Conservation (phyloP, 371 early-diverging fungal species). For the Mucor mucedo region DNA sequence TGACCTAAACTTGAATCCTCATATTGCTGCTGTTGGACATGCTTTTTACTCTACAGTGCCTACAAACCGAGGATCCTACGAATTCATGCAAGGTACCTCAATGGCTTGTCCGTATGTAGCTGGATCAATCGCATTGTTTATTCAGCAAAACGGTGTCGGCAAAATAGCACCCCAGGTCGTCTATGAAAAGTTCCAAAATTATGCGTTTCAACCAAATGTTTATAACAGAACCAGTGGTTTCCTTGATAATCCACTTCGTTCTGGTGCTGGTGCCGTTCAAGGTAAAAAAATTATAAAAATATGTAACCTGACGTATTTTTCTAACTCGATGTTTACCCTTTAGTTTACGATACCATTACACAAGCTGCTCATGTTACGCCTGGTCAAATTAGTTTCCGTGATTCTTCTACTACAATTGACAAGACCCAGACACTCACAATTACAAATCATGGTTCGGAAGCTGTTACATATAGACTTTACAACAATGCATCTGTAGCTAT, state of each 20-base stretch:
- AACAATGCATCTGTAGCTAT: conserved; percentile 40
- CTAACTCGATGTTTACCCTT: neutral
- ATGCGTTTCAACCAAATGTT: conserved; percentile 27
- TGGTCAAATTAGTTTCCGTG: conserved; percentile 66
- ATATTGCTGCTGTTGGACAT: conserved; percentile 70
- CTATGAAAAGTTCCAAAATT: conserved; percentile 50
- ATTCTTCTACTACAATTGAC: conserved; percentile 44
- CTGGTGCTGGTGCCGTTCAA: conserved; percentile 78
- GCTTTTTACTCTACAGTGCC: conserved; percentile 69
- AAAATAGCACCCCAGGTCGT: conserved; percentile 17
- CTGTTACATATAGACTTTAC: conserved; percentile 51
- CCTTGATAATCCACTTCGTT: conserved; percentile 38
- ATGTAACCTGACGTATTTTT: neutral
- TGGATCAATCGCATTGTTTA: conserved; percentile 64
- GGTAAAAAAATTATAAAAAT: neutral
- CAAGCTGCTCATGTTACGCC: conserved; percentile 59
- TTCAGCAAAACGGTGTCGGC: conserved; percentile 32
- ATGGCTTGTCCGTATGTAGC: conserved; percentile 77
- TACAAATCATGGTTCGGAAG: conserved; percentile 54
- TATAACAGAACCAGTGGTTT: neutral
- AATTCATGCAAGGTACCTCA: conserved; percentile 65
- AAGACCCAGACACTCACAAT: conserved; percentile 46
- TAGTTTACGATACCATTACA: conserved; percentile 56
- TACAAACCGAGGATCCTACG: conserved; percentile 50
- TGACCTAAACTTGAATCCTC: conserved; percentile 49